A percentile compares a stretch with the other conserved stretches of the same genome.
Conservation (phyloP, 805 yeast species). For the Ogataea zsoltii region DNA sequence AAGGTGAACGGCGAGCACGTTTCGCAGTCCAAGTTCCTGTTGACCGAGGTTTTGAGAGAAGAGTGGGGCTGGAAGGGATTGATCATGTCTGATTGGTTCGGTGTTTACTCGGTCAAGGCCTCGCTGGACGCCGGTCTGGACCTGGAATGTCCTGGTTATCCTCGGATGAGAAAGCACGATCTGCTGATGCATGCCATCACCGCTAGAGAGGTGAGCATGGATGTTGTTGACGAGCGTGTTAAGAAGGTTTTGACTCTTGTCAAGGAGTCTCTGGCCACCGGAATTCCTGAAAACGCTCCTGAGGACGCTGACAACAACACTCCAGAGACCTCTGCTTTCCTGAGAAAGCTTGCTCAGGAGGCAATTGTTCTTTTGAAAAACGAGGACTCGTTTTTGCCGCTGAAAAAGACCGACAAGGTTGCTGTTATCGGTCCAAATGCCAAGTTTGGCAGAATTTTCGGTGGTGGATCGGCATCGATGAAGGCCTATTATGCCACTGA, state of each 20-base stretch:
- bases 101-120: slow-evolving; percentile 50
- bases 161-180: slow-evolving; percentile 44
- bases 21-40: slow-evolving; percentile 45
- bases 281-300: slow-evolving; percentile 43
- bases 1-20: slow-evolving; percentile 64
- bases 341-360: slow-evolving; percentile 50
- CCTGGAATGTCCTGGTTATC: slow-evolving; percentile 69
- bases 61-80: slow-evolving; percentile 64
- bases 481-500: slow-evolving; percentile 25
- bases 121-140: slow-evolving; percentile 58
- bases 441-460: slow-evolving; percentile 48
- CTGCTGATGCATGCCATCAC: slow-evolving; percentile 45
- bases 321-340: slow-evolving; percentile 44
- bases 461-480: slow-evolving; percentile 62
- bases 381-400: slow-evolving; percentile 47
- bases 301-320: slow-evolving; percentile 45
- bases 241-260: slow-evolving; percentile 50
- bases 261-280: slow-evolving; percentile 43
- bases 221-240: slow-evolving; percentile 49
- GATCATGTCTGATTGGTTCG: slow-evolving; percentile 68
- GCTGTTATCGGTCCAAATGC: slow-evolving; percentile 67
- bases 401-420: slow-evolving; percentile 41
- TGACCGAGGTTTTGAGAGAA: slow-evolving; percentile 48
- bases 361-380: slow-evolving; percentile 60
- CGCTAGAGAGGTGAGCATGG: slow-evolving; percentile 42